Evolutionary conservation across 768 basidiomycete genomes (phyloP).

Genomic region (Boletus huronensis): DNA sequence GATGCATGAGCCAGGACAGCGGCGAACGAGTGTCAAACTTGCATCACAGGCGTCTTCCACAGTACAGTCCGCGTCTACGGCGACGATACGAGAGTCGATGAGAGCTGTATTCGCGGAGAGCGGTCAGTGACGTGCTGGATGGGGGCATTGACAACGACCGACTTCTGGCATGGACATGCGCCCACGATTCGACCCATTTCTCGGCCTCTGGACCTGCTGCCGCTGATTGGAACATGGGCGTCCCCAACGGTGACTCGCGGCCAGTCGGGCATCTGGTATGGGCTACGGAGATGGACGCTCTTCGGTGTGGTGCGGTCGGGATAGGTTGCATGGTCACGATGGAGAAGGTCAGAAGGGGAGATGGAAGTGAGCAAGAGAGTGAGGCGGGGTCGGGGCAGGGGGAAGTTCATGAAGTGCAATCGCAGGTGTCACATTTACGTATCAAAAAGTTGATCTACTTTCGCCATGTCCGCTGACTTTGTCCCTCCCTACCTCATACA

Average conservation of each 20-base stretch:
- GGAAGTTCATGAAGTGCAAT: conserved; percentile 15
- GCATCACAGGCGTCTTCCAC: conserved; percentile 86
- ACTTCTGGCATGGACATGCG: conserved; percentile 56
- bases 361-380: background rate
- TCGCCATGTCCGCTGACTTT: conserved; percentile 29
- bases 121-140: background rate
- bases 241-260: conserved; percentile 16
- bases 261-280: conserved; percentile 13
- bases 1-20: background rate
- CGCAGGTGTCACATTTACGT: conserved; percentile 17
- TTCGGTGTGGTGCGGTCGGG: conserved; percentile 14
- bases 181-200: conserved; percentile 61
- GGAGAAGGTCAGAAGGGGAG: background rate
- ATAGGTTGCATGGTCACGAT: conserved; percentile 13
- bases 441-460: background rate
- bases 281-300: conserved; percentile 18
- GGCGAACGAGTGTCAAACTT: conserved; percentile 19
- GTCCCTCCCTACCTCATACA: conserved; percentile 63
- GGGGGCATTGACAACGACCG: conserved; percentile 8
- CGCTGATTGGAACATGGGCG: conserved; percentile 8
- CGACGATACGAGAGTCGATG: conserved; percentile 64
- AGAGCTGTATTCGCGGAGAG: conserved; percentile 44
- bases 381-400: conserved; percentile 5
- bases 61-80: conserved; percentile 63
- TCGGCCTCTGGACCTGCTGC: conserved; percentile 35